Conservation (phyloP, 2,329 filamentous ascomycete genomes). For the Penicillium sp. region DNA sequence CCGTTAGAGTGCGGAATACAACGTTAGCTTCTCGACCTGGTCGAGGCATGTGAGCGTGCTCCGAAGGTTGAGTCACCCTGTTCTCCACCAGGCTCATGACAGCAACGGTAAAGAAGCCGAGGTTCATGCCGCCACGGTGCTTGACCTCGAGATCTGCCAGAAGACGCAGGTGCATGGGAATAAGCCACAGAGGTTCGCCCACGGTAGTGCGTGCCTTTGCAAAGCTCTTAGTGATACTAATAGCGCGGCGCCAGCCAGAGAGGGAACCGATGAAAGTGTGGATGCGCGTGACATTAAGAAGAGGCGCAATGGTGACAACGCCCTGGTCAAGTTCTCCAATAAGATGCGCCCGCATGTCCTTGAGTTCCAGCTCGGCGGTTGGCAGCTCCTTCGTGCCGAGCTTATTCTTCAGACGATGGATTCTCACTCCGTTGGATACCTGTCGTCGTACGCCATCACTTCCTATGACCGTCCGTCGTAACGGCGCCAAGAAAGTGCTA, state of each 20-base stretch:
- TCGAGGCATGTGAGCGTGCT: constrained; percentile 52
- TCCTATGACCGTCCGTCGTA: constrained; percentile 45
- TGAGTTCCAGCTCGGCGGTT: constrained; percentile 70
- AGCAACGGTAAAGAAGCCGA: constrained; percentile 36
- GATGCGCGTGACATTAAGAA: constrained; percentile 65
- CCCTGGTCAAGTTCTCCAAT: constrained; percentile 68
- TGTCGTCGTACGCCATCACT: constrained; percentile 31
- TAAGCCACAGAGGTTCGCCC: constrained; percentile 40
- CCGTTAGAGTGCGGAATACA: constrained; percentile 33
- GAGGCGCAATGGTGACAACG: constrained; percentile 66
- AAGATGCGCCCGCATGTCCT: constrained; percentile 64
- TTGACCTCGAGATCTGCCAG: constrained; percentile 43
- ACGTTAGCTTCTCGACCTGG: constrained; percentile 26
- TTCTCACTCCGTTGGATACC: constrained; percentile 63
- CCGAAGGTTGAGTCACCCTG: constrained; percentile 30
- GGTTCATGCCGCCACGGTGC: constrained; percentile 40
- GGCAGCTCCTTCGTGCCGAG: constrained; percentile 63
- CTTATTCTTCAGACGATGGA: constrained; percentile 72
- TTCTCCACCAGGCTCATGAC: constrained; percentile 55
- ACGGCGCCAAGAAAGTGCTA: constrained; percentile 66
- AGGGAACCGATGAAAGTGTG: constrained; percentile 45
- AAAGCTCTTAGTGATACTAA: constrained; percentile 46
- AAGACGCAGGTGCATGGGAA: constrained; percentile 44
- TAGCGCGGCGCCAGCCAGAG: constrained; percentile 40
- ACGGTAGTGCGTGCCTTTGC: constrained; percentile 41